These are phyloP conservation scores for Carex littledalei DNA, from an alignment of 176 grass and related monocot genomes.

Conservation along the genomic window DNA sequence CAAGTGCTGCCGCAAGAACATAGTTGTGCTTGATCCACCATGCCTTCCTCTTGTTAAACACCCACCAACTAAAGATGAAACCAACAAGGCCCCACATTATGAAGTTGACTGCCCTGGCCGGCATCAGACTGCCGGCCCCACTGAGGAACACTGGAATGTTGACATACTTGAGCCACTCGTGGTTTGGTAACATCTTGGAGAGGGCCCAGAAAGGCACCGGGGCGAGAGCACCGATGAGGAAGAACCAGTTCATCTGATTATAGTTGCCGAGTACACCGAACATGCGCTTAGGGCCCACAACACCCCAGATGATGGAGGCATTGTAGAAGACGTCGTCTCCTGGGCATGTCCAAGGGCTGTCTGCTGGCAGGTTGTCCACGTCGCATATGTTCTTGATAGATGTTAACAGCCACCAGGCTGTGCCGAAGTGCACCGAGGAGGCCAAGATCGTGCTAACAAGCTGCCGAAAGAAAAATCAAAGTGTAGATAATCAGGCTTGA, in stretches of 20 bases:
- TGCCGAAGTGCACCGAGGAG: slow-evolving; percentile 53
- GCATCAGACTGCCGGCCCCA: slow-evolving; percentile 38
- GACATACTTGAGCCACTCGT: slow-evolving; percentile 41
- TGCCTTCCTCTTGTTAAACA: slow-evolving; percentile 13
- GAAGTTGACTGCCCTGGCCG: slow-evolving; percentile 58
- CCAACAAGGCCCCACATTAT: slow-evolving; percentile 58
- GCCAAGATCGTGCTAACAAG: slow-evolving; percentile 52
- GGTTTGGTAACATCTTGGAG: slow-evolving; percentile 29
- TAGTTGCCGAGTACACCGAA: slow-evolving; percentile 56
- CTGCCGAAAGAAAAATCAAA: slow-evolving; percentile 4
- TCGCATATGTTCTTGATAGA: slow-evolving; percentile 52
- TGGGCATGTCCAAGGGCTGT: slow-evolving; percentile 88
- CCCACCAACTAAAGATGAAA: slow-evolving; percentile 33
- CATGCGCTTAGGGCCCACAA: slow-evolving; percentile 67
- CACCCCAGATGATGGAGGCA: slow-evolving; percentile 91
- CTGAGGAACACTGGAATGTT: slow-evolving; percentile 50
- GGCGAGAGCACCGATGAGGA: slow-evolving; percentile 46
- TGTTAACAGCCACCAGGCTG: slow-evolving; percentile 80
- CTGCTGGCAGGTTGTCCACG: slow-evolving; percentile 27
- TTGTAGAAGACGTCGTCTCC: slow-evolving; percentile 76
- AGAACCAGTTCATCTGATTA: slow-evolving; percentile 58
- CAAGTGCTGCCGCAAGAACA: slow-evolving; percentile 22
- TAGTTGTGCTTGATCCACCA: slow-evolving; percentile 39
- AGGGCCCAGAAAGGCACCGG: slow-evolving; percentile 51
- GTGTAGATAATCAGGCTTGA: neutral